phyloP scores from a whole-genome alignment of 495 filamentous ascomycete species.

The Aspergillus hancockii region DNA sequence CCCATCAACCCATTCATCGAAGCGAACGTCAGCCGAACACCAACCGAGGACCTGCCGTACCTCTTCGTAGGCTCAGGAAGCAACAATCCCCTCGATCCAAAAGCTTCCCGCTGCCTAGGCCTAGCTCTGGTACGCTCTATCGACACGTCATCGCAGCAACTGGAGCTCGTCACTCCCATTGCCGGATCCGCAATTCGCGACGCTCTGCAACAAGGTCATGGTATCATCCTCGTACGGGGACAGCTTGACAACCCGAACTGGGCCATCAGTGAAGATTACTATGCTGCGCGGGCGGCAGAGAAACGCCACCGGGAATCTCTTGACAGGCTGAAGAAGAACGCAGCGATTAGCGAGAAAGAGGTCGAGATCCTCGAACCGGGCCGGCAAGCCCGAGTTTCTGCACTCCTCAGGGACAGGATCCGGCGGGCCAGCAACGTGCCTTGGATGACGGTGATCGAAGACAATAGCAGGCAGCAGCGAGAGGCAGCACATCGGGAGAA shows the following conservation, averaged over 20 bases:
- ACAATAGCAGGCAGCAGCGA: slow-evolving; percentile 33
- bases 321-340: slow-evolving; percentile 27
- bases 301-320: slow-evolving; percentile 31
- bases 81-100: slow-evolving; percentile 43
- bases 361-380: slow-evolving; percentile 16
- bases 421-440: slow-evolving; percentile 44
- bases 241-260: slow-evolving; percentile 54
- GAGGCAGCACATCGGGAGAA: slow-evolving; percentile 38
- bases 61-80: slow-evolving; percentile 42
- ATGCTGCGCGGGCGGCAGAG: slow-evolving; percentile 42
- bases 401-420: slow-evolving; percentile 35
- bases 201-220: slow-evolving; percentile 34
- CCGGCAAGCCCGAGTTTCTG: slow-evolving; percentile 24
- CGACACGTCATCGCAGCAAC: slow-evolving; percentile 33
- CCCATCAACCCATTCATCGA: slow-evolving; percentile 14
- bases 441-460: slow-evolving; percentile 50
- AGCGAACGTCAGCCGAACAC: slow-evolving; percentile 32
- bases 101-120: slow-evolving; percentile 47
- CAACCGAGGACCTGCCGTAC: slow-evolving; percentile 41
- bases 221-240: slow-evolving; percentile 54
- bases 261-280: slow-evolving; percentile 49
- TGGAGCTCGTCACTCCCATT: slow-evolving; percentile 54
- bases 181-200: slow-evolving; percentile 31
- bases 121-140: slow-evolving; percentile 54
- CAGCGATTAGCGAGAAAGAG: slow-evolving; percentile 3